Evolutionary conservation across 306 rosid genomes (phyloP).

Genomic region (Corylus americana): DNA sequence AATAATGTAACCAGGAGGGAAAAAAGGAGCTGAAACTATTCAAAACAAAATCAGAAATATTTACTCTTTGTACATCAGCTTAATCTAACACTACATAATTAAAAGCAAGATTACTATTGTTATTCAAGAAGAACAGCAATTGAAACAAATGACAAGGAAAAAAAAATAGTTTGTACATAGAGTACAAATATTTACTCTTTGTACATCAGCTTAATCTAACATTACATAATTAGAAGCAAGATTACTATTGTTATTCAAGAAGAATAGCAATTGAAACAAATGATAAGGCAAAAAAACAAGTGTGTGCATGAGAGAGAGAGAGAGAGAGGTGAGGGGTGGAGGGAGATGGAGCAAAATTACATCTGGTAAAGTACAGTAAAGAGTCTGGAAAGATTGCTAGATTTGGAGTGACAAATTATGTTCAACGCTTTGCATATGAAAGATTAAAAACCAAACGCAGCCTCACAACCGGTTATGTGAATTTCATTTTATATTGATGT

Average conservation of each 20-base stretch:
- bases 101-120: not conserved
- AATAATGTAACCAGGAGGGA: not conserved
- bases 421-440: too few species aligned
- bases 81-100: not conserved
- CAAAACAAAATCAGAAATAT: not conserved
- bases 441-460: too few species aligned
- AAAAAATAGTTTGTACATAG: too few species aligned
- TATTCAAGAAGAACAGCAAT: not conserved
- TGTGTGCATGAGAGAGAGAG: too few species aligned
- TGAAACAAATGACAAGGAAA: not conserved
- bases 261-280: not conserved
- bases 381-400: too few species aligned
- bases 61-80: not conserved
- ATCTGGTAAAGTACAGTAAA: too few species aligned
- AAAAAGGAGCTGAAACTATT: constrained; percentile 8
- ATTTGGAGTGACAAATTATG: too few species aligned
- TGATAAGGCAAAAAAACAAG: not conserved
- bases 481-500: too few species aligned
- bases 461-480: too few species aligned
- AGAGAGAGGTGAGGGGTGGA: too few species aligned
- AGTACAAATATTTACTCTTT: not conserved
- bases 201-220: not conserved
- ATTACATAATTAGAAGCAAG: not conserved
- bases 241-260: not conserved
- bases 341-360: too few species aligned